Conservation (phyloP, 441 rosid genomes). For the Breynia disticha region DNA sequence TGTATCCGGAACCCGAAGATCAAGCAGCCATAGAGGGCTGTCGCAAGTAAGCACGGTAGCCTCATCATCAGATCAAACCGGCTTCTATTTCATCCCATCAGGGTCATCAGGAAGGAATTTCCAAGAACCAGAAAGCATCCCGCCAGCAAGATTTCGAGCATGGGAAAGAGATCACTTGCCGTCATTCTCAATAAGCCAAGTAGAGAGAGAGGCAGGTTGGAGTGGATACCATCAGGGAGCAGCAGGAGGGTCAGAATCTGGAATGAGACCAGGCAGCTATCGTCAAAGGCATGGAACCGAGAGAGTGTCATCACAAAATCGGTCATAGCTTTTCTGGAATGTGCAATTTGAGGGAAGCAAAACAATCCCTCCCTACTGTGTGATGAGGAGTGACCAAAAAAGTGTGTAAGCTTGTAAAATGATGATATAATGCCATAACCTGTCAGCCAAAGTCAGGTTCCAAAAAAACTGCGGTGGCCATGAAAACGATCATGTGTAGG, state of each 20-base stretch:
- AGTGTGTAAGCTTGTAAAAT: slow-evolving; percentile 36
- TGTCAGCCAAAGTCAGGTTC: slow-evolving; percentile 19
- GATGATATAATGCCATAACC: slow-evolving; percentile 5
- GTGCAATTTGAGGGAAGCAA: slow-evolving; percentile 17
- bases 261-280: slow-evolving; percentile 38
- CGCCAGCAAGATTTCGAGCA: slow-evolving; percentile 32
- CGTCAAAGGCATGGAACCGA: slow-evolving; percentile 74
- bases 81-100: slow-evolving; percentile 58
- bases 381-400: slow-evolving; percentile 18
- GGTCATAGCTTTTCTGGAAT: slow-evolving; percentile 24
- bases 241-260: slow-evolving; percentile 31
- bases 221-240: slow-evolving; percentile 47
- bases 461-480: slow-evolving; percentile 32
- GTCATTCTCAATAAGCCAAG: slow-evolving; percentile 46
- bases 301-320: slow-evolving; percentile 56
- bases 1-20: slow-evolving; percentile 43
- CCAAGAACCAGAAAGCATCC: slow-evolving; percentile 46
- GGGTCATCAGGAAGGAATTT: slow-evolving; percentile 40
- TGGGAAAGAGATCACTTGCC: slow-evolving; percentile 77
- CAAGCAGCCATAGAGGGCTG: slow-evolving; percentile 45
- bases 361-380: slow-evolving; percentile 28
- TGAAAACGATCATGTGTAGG: slow-evolving; percentile 25
- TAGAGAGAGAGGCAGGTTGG: slow-evolving; percentile 63
- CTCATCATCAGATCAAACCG: slow-evolving; percentile 67
- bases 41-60: slow-evolving; percentile 50